A percentile compares a stretch with the other conserved stretches of the same genome.
These are phyloP conservation scores for Dalbergia cochinchinensis DNA, from an alignment of 306 rosid genomes.

Conservation along the genomic window DNA sequence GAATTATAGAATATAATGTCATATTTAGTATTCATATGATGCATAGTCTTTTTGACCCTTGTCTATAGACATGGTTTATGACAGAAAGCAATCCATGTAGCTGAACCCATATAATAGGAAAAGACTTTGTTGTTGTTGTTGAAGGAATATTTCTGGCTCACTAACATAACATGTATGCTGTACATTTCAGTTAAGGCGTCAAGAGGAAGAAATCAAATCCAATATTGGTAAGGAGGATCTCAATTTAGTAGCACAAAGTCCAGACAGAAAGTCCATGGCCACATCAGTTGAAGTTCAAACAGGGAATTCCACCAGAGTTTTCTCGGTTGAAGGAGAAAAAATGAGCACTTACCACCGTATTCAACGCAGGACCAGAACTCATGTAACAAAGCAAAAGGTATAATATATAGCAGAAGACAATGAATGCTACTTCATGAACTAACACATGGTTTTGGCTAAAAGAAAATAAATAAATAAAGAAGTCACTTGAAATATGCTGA, in stretches of 20 bases:
- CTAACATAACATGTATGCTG: constrained; percentile 31
- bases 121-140: too few relatives aligned
- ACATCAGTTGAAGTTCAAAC: constrained; percentile 83
- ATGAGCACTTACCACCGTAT: constrained; percentile 47
- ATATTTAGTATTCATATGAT: not conserved
- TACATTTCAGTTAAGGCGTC: constrained; percentile 68
- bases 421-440: constrained; percentile 28
- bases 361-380: constrained; percentile 63
- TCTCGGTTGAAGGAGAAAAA: constrained; percentile 67
- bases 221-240: constrained; percentile 45
- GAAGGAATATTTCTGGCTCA: constrained; percentile 27
- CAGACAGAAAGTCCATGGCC: constrained; percentile 62
- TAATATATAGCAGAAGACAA: not conserved
- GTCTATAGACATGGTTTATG: not conserved
- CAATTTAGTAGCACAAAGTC: constrained; percentile 53
- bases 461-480: not conserved
- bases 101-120: too few relatives aligned
- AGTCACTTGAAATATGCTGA: constrained; percentile 11
- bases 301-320: constrained; percentile 67
- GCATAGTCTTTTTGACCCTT: constrained; percentile 16
- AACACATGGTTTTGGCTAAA: constrained; percentile 19
- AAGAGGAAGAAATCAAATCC: constrained; percentile 44
- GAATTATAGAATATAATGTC: not conserved
- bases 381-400: constrained; percentile 72
- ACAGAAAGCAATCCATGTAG: too few relatives aligned